Percentiles rank a stretch among this genome's conserved stretches.
These are phyloP conservation scores for Lecanicillium sp. DNA, from an alignment of 2,329 filamentous ascomycete genomes.

Conservation along the genomic window DNA sequence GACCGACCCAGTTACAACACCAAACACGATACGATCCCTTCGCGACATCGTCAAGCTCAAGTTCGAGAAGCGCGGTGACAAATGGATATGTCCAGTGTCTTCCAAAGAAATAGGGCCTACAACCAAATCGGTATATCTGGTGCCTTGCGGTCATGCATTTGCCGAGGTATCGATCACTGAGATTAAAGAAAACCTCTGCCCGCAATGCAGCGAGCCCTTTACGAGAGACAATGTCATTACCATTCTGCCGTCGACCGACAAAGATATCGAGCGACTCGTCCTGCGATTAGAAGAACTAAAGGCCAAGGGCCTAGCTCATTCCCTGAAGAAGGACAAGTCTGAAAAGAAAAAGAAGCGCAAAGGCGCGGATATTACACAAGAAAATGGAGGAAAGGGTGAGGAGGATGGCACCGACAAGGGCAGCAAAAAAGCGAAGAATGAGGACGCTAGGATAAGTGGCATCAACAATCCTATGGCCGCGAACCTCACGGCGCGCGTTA, in stretches of 20 bases:
- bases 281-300: constrained; percentile 63
- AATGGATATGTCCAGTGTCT: constrained; percentile 81
- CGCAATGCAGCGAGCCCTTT: constrained; percentile 72
- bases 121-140: constrained; percentile 78
- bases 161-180: constrained; percentile 79
- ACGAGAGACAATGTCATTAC: constrained; percentile 71
- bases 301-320: constrained; percentile 72
- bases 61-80: constrained; percentile 50
- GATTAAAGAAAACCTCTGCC: constrained; percentile 57
- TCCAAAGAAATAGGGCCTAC: constrained; percentile 76
- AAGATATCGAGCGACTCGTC: constrained; percentile 63
- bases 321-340: constrained; percentile 72
- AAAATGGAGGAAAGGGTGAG: not conserved
- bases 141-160: constrained; percentile 94
- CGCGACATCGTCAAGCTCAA: constrained; percentile 84
- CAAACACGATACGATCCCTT: constrained; percentile 65
- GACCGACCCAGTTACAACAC: constrained; percentile 37
- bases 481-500: constrained; percentile 74
- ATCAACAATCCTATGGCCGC: constrained; percentile 90
- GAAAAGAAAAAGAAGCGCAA: constrained; percentile 66
- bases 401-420: constrained; percentile 46
- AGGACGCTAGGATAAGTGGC: constrained; percentile 40
- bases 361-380: constrained; percentile 26
- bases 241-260: constrained; percentile 65
- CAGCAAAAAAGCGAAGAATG: constrained; percentile 24